These are phyloP conservation scores for Adansonia rubrostipa DNA, from an alignment of 441 rosid species.

Conservation along the genomic window DNA sequence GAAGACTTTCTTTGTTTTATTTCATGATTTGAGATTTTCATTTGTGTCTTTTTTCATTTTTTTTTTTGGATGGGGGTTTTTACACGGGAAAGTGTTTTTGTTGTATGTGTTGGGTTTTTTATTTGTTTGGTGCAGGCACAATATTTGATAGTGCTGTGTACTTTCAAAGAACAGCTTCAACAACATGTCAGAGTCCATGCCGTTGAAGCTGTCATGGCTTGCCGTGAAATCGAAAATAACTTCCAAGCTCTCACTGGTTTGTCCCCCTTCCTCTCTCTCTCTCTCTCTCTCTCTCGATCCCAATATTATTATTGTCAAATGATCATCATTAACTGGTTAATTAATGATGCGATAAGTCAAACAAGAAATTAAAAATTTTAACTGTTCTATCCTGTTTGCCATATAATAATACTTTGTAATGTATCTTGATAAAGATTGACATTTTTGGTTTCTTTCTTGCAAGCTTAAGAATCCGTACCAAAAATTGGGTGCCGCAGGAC, in stretches of 20 bases:
- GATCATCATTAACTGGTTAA: background rate
- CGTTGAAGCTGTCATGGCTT: conserved; percentile 97
- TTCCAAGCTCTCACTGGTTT: conserved; percentile 92
- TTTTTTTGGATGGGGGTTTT: conserved; percentile 4
- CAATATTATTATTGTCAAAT: background rate
- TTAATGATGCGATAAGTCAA: conserved; percentile 10
- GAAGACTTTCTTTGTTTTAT: background rate
- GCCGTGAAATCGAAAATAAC: conserved; percentile 91
- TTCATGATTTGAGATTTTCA: background rate
- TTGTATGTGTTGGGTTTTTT: conserved; percentile 15
- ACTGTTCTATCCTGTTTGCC: background rate
- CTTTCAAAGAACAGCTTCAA: conserved; percentile 95
- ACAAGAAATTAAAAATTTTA: background rate
- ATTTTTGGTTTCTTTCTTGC: conserved; percentile 35
- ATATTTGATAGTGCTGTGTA: conserved; percentile 81
- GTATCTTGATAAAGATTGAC: conserved; percentile 12
- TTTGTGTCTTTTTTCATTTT: background rate
- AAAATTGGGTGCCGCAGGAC: conserved; percentile 46
- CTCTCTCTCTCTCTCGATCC: background rate
- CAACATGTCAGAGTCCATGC: conserved; percentile 98
- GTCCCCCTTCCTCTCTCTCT: conserved; percentile 18
- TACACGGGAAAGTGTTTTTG: conserved; percentile 6
- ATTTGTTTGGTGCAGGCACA: conserved; percentile 59
- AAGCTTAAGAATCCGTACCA: conserved; percentile 24
- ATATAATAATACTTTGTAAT: background rate